A percentile compares a stretch with the other conserved stretches of the same genome.
Evolutionary conservation across 257 asterid genomes (phyloP).

Genomic region (Solanum raphanifolium): DNA sequence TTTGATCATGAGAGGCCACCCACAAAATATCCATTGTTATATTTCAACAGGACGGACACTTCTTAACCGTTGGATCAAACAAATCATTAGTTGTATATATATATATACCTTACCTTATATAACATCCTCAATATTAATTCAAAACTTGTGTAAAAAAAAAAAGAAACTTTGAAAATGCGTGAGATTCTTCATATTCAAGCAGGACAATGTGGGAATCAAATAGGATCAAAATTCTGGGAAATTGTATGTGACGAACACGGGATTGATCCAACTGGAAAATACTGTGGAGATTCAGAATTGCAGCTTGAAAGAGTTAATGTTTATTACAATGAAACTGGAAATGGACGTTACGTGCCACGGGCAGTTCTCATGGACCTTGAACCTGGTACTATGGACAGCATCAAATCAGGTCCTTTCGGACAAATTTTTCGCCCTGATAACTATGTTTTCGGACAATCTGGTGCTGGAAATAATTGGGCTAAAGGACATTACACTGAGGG

Average conservation of each 20-base stretch:
- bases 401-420: slow-evolving; percentile 13
- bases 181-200: slow-evolving; percentile 25
- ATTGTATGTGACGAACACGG: slow-evolving; percentile 21
- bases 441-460: slow-evolving; percentile 20
- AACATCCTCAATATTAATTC: not conserved
- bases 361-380: slow-evolving; percentile 21
- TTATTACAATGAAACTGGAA: slow-evolving; percentile 16
- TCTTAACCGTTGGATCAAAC: not conserved
- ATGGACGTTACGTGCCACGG: slow-evolving; percentile 18
- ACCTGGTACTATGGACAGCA: slow-evolving; percentile 22
- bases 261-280: slow-evolving; percentile 17
- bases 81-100: not conserved
- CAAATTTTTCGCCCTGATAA: slow-evolving; percentile 17
- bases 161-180: slow-evolving; percentile 7
- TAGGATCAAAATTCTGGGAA: slow-evolving; percentile 25
- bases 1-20: not conserved
- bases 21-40: not conserved
- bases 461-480: slow-evolving; percentile 27
- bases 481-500: slow-evolving; percentile 21
- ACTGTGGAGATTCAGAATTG: slow-evolving; percentile 3
- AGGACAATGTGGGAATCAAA: slow-evolving; percentile 26
- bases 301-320: slow-evolving; percentile 20
- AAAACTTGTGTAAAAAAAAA: not conserved
- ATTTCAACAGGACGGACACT: not conserved
- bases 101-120: not conserved